These are phyloP conservation scores for Nannochloropsis salina DNA, from an alignment of 108 stramenopile genomes.

Conservation along the genomic window DNA sequence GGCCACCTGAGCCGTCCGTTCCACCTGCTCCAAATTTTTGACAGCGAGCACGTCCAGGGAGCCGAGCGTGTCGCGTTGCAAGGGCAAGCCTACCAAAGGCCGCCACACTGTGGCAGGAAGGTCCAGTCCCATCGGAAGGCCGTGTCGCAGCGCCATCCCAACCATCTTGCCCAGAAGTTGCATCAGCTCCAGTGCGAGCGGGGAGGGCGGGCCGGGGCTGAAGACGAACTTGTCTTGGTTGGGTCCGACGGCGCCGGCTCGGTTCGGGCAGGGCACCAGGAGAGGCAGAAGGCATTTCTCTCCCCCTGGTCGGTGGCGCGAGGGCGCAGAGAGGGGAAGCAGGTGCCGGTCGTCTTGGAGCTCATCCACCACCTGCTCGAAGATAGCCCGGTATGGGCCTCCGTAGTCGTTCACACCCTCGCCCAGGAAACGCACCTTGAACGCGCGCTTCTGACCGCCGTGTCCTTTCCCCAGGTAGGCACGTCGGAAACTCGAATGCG, in stretches of 20 bases:
- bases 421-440: constrained; percentile 91
- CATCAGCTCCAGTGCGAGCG: constrained; percentile 64
- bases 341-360: constrained; percentile 49
- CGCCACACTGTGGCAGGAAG: constrained; percentile 58
- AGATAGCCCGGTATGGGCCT: constrained; percentile 90
- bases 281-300: constrained; percentile 49
- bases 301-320: neutral
- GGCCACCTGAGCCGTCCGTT: neutral
- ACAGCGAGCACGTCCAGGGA: constrained; percentile 36
- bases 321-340: neutral
- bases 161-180: constrained; percentile 82
- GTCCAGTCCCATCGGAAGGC: constrained; percentile 74
- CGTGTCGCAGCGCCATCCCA: constrained; percentile 80
- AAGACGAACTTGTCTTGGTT: constrained; percentile 57
- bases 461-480: constrained; percentile 87
- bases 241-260: constrained; percentile 41
- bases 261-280: constrained; percentile 37
- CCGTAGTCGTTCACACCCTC: constrained; percentile 98
- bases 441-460: constrained; percentile 89
- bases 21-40: constrained; percentile 21
- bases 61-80: constrained; percentile 33
- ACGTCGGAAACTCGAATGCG: constrained; percentile 75
- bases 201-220: constrained; percentile 55
- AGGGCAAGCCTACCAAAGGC: constrained; percentile 47
- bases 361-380: constrained; percentile 81